Conservation (phyloP, 805 yeast species). For the Yarrowia porcina region DNA sequence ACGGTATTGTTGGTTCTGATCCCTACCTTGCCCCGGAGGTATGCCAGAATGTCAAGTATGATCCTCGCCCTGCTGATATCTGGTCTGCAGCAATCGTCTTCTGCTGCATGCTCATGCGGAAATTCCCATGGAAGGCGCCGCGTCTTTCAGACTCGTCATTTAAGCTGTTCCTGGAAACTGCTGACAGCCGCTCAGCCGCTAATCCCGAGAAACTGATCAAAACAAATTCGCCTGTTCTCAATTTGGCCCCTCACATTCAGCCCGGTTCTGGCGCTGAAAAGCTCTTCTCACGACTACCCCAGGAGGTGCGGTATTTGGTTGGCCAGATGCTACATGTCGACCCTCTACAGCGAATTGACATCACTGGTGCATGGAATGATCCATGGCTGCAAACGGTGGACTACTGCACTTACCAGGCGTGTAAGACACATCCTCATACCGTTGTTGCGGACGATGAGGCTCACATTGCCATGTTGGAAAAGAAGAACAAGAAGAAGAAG, state of each 20-base stretch:
- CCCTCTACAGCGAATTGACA: constrained; percentile 55
- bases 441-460: constrained; percentile 91
- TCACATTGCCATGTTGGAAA: constrained; percentile 89
- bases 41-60: constrained; percentile 56
- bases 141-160: constrained; percentile 69
- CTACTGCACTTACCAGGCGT: constrained; percentile 56
- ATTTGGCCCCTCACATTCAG: constrained; percentile 8
- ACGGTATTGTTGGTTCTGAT: constrained; percentile 92
- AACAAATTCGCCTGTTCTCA: not conserved
- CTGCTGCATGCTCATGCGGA: constrained; percentile 80
- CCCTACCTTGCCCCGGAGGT: constrained; percentile 96
- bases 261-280: constrained; percentile 57
- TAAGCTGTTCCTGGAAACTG: constrained; percentile 48
- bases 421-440: constrained; percentile 65
- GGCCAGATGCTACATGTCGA: constrained; percentile 64
- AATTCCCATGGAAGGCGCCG: constrained; percentile 98
- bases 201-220: constrained; percentile 4
- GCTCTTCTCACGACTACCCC: constrained; percentile 66
- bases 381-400: constrained; percentile 57
- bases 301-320: constrained; percentile 59
- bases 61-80: constrained; percentile 82
- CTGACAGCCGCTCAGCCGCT: not conserved
- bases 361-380: constrained; percentile 56
- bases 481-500: constrained; percentile 55
- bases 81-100: constrained; percentile 93